Conservation (phyloP, 441 rosid species). For the Gossypium laxum region DNA sequence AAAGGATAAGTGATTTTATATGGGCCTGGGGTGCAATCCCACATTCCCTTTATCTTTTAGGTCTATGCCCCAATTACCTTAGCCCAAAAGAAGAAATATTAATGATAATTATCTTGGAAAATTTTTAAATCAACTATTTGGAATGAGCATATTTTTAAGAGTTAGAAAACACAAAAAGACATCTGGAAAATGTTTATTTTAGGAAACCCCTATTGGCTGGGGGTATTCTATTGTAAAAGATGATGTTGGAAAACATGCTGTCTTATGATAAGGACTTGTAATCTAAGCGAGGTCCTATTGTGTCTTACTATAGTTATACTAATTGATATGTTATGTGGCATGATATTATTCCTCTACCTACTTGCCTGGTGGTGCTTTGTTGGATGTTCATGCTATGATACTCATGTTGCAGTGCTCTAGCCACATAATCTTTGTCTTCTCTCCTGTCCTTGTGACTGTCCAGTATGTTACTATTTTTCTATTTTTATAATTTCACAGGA, state of each 20-base stretch:
- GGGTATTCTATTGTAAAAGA: not conserved
- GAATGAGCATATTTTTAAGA: not conserved
- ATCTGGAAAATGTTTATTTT: not conserved
- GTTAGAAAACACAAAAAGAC: not conserved
- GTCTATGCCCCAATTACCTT: not conserved
- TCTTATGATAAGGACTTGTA: not conserved
- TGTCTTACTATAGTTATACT: not conserved
- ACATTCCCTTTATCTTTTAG: not conserved
- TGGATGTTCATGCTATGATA: not conserved
- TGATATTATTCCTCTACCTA: not conserved
- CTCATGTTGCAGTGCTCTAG: not conserved
- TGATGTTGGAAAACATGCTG: conserved; percentile 1
- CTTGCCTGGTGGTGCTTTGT: not conserved
- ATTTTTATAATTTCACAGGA: conserved; percentile 36
- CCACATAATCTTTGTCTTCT: not conserved
- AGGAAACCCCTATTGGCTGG: not conserved
- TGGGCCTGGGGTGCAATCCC: not conserved
- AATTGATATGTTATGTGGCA: not conserved
- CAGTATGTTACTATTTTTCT: not conserved
- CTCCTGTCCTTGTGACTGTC: not conserved
- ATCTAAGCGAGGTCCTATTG: not conserved
- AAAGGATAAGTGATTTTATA: not conserved
- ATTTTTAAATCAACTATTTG: not conserved
- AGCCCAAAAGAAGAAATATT: not conserved
- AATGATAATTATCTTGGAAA: not conserved